Conservation (phyloP, 768 basidiomycete genomes). For the Xerocomellus chrysenteron region DNA sequence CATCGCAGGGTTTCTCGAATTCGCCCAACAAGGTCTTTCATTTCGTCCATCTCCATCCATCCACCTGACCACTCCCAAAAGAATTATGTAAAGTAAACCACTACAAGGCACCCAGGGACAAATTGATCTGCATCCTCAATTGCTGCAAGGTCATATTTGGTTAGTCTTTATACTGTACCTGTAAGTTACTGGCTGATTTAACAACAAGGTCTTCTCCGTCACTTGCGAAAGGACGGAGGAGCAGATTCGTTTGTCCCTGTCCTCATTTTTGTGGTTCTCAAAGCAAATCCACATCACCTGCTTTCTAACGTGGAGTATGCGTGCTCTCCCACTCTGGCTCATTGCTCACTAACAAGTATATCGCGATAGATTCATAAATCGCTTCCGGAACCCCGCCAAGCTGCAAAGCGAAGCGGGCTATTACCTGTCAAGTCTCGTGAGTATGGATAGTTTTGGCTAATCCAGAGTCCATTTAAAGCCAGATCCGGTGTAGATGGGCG, state of each 20-base stretch:
- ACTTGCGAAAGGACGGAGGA: constrained; percentile 78
- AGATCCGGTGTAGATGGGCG: constrained; percentile 68
- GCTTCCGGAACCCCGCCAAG: constrained; percentile 87
- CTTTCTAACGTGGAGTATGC: constrained; percentile 93
- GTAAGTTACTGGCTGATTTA: neutral
- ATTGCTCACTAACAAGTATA: neutral
- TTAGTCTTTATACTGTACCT: constrained; percentile 38
- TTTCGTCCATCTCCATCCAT: neutral
- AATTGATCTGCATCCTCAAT: constrained; percentile 95
- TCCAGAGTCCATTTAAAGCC: neutral
- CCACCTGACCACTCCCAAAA: constrained; percentile 28
- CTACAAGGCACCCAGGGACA: constrained; percentile 98
- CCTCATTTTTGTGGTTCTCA: constrained; percentile 89
- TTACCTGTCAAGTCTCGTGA: constrained; percentile 90
- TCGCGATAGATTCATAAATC: constrained; percentile 79
- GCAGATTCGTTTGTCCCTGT: constrained; percentile 96
- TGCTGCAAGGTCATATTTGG: constrained; percentile 99
- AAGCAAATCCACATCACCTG: constrained; percentile 91
- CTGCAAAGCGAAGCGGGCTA: constrained; percentile 96
- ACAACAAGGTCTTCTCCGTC: constrained; percentile 77
- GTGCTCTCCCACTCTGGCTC: neutral
- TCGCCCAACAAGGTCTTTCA: constrained; percentile 77
- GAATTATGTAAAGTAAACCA: constrained; percentile 97
- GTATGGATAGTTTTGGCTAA: constrained; percentile 21
- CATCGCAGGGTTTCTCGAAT: constrained; percentile 76